Evolutionary conservation across 768 basidiomycete species (phyloP).

Genomic region (Suillus alpinus): DNA sequence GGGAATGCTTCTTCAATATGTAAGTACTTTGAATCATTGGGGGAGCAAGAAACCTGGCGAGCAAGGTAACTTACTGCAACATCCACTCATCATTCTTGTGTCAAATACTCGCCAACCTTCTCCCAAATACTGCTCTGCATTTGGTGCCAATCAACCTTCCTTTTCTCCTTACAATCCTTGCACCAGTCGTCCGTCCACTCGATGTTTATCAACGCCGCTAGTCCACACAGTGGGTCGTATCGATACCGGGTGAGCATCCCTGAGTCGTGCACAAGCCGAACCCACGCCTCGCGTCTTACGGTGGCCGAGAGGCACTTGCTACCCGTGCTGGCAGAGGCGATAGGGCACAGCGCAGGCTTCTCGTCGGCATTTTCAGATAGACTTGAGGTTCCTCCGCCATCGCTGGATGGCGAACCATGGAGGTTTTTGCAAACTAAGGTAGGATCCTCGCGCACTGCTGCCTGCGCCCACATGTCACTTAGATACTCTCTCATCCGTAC

Average conservation of each 20-base stretch:
- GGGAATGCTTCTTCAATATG: neutral
- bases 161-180: constrained; percentile 27
- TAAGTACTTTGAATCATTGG: neutral
- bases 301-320: neutral
- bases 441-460: neutral
- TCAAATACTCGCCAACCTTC: neutral
- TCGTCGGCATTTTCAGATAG: neutral
- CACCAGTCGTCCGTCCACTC: constrained; percentile 30
- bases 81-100: neutral
- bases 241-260: constrained; percentile 26
- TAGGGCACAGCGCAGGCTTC: constrained; percentile 1
- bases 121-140: neutral
- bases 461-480: neutral
- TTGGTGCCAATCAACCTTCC: constrained; percentile 6
- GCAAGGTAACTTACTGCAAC: neutral
- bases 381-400: neutral
- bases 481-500: neutral
- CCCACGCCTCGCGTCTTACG: constrained; percentile 6
- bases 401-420: neutral
- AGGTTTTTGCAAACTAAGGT: neutral
- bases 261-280: constrained; percentile 13
- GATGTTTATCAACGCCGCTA: constrained; percentile 28
- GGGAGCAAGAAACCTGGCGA: neutral
- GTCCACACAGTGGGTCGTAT: constrained; percentile 35
- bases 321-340: constrained; percentile 13